Base-by-base conservation (phyloP, 495 filamentous ascomycete species). In the Durotheca rogersii region DNA sequence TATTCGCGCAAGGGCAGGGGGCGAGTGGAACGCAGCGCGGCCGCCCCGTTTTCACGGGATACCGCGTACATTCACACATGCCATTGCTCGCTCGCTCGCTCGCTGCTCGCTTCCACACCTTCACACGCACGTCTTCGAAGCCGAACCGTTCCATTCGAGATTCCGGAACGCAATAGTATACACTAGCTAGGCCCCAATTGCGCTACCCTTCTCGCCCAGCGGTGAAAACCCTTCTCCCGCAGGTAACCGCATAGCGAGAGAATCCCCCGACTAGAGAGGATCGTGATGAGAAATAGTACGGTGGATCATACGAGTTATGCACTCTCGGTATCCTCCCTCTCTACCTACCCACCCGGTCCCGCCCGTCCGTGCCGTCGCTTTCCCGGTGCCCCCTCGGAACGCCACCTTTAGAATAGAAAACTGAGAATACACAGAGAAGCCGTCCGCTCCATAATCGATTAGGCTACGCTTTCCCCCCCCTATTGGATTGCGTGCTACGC, bases 181-280 rank as follows among this genome's bases (percentile, higher is more conserved):
- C 21, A n/a, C 14, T 42, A 50, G 46, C 33, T 44, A 50, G 41
- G 14, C 20, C 36, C 21, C 25, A 42, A 30, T 5, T 32, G 18
- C 12, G n/a, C 44, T 14, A 19, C 33, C 25, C 1, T 23, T 32
- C 21, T 43, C 31, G 11, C 21, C 23, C 23, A 27, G 23, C 23
- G 12, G 33, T 32, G 14, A 29, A 45, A 44, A 44, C 43, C 55
- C 49, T 53, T 58, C 35, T 58, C 32, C 55, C 55, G 55, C 49
- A 49, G 27, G 38, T 59, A 59, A 37, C 56, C 56, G 56, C 56
- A 44, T n/a, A n/a, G n/a, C n/a, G n/a, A n/a, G 50, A 59, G 50
- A 37, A 38, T 31, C 46, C 34, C 29, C 17, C 34, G 35, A 53
- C 49, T 21, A 29, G 19, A 48, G 35, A 14, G 4, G 11, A 18